Evolutionary conservation across 768 basidiomycete genomes (phyloP), one percentile per base, ranked within the genome.

Genomic region (Scleroderma bovista): DNA sequence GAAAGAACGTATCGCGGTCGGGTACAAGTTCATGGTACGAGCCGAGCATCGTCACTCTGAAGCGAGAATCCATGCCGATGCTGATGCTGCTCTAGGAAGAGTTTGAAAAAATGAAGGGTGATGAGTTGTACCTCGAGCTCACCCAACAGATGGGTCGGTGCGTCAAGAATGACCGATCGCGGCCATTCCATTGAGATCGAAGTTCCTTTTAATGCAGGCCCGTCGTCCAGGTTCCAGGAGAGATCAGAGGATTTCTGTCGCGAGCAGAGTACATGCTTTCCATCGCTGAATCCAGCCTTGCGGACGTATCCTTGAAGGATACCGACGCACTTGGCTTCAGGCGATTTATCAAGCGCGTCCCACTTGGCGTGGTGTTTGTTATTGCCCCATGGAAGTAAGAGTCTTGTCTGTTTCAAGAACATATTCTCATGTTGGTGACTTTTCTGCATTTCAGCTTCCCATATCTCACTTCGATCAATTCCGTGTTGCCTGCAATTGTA

Each of bases 341-440:
- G 56, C 76, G 93, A 41, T 91, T 77, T 64, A 93, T 98, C 66
- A 81, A 83, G 60, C 84, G 90, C 36, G 77, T 76, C 13, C 92
- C 96, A 0, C 66, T 95, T 0, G 96, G 96, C 8, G 85, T 97
- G 20, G 80, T 96, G 1, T 77, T 93, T 40, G 80, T 93, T 44
- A 86, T 98, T 55, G 82, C 88, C 0, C 91, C 93, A 2, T 96
- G 93, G 93, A 95, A 95, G 86, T 90, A 60, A 51, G 85, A 74
- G 20, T 22, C 6, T 20, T 42, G 39, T 6, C 6, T 36, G 3
- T 8, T 19, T 23, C 15, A n/a, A 1, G n/a, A 26, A n/a, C 20
- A 2, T 22, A 47, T 31, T 33, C n/a, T 20, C 3, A 38, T 36
- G 5, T 38, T 52, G 16, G 10, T 20, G 10, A n/a, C 20, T 44